These are phyloP conservation scores for Aureobasidium sp. DNA, from an alignment of 2,329 filamentous ascomycete genomes.

Conservation along the genomic window DNA sequence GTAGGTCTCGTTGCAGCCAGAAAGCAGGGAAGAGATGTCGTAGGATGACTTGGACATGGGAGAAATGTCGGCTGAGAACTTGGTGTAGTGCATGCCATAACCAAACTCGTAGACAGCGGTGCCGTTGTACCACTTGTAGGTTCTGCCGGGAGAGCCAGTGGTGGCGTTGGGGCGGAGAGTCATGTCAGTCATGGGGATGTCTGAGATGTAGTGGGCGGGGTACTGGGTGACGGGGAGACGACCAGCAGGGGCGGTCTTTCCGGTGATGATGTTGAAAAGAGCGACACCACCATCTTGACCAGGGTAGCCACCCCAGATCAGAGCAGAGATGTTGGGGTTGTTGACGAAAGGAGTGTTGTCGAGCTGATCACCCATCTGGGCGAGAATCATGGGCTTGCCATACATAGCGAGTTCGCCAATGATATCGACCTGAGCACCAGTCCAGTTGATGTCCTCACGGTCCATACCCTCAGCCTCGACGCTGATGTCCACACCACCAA, in stretches of 20 bases:
- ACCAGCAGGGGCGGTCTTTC: constrained; percentile 45
- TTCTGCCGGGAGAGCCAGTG: constrained; percentile 43
- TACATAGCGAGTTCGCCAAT: constrained; percentile 41
- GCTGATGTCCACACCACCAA: constrained; percentile 48
- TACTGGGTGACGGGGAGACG: constrained; percentile 52
- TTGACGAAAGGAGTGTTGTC: constrained; percentile 45
- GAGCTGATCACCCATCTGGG: constrained; percentile 47
- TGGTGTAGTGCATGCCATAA: constrained; percentile 53
- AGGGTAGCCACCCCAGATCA: constrained; percentile 54
- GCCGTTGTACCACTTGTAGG: constrained; percentile 52
- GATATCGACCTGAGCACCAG: constrained; percentile 44
- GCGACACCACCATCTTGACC: constrained; percentile 54
- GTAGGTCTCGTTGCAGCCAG: constrained; percentile 31
- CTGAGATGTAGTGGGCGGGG: constrained; percentile 43
- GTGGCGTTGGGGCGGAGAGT: constrained; percentile 40
- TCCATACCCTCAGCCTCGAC: constrained; percentile 49
- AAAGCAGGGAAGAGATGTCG: constrained; percentile 33
- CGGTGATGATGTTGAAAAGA: constrained; percentile 48
- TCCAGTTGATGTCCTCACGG: constrained; percentile 46
- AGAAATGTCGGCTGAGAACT: constrained; percentile 33
- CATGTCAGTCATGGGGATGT: constrained; percentile 52
- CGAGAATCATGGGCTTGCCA: constrained; percentile 46
- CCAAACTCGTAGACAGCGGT: constrained; percentile 49
- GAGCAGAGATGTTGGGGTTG: constrained; percentile 42
- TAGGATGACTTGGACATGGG: constrained; percentile 17